phyloP scores from a whole-genome alignment of 2,329 filamentous ascomycete genomes.

The Nigrospora osmanthi region DNA sequence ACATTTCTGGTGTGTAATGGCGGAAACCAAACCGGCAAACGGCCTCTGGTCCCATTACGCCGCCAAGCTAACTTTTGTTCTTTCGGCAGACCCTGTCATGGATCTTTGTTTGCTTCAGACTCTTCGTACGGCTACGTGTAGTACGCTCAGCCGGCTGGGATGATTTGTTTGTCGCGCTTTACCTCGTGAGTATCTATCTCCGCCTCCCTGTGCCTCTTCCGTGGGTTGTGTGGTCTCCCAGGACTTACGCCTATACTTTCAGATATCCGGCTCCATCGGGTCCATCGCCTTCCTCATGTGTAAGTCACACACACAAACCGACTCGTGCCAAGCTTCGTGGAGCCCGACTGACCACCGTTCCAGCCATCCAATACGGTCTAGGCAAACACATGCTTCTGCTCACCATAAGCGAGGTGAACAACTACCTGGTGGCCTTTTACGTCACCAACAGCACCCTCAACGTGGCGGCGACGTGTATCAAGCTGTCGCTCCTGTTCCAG shows the following conservation, averaged over 20 bases:
- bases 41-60: not conserved
- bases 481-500: constrained; percentile 26
- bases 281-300: constrained; percentile 12
- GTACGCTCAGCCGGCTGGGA: constrained; percentile 23
- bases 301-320: constrained; percentile 7
- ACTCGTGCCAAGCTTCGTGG: not conserved
- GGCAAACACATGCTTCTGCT: constrained; percentile 4
- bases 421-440: constrained; percentile 4
- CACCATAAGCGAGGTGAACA: constrained; percentile 1
- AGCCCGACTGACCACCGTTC: not conserved
- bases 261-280: constrained; percentile 17
- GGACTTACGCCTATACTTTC: constrained; percentile 1
- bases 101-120: constrained; percentile 16
- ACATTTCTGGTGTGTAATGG: constrained; percentile 3
- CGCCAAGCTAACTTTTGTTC: not conserved
- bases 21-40: not conserved
- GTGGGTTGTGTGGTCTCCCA: no score
- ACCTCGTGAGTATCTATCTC: constrained; percentile 14
- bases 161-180: constrained; percentile 25
- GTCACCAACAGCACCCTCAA: constrained; percentile 5
- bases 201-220: not conserved
- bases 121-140: constrained; percentile 17
- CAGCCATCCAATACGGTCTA: constrained; percentile 2
- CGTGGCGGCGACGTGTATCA: constrained; percentile 13
- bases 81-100: constrained; percentile 14